phyloP scores from a whole-genome alignment of 2,329 filamentous ascomycete species.

The Colletotrichum australisinense region DNA sequence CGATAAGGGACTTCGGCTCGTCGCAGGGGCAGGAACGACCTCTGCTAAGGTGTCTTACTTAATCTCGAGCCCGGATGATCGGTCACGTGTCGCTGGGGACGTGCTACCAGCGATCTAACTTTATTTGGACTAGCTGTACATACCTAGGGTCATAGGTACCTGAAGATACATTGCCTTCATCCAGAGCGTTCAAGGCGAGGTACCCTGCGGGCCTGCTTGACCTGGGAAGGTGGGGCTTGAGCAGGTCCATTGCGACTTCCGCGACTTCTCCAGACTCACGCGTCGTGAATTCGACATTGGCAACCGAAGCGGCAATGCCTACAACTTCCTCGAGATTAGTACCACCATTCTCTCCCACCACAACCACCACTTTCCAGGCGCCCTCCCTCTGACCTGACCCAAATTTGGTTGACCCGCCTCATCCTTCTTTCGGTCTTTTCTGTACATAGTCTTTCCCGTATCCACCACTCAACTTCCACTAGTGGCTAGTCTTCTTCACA shows the following conservation, averaged over 20 bases:
- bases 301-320: background rate
- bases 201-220: background rate
- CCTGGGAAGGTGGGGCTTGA: conserved; percentile 9
- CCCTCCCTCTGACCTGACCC: no score
- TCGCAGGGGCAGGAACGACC: background rate
- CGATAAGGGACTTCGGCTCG: background rate
- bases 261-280: conserved; percentile 2
- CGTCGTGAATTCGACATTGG: background rate
- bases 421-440: background rate
- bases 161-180: background rate
- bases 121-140: background rate
- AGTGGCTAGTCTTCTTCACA: background rate
- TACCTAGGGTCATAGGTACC: background rate
- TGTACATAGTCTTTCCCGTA: background rate
- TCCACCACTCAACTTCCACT: background rate
- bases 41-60: background rate
- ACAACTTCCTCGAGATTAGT: background rate
- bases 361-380: background rate
- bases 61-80: background rate
- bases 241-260: background rate
- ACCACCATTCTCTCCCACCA: background rate
- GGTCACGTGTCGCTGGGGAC: background rate
- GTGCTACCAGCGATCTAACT: background rate
- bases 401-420: no score
- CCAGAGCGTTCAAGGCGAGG: background rate